Conservation (phyloP, 208 protist species). For the Herpetomonas samuelpessoai region DNA sequence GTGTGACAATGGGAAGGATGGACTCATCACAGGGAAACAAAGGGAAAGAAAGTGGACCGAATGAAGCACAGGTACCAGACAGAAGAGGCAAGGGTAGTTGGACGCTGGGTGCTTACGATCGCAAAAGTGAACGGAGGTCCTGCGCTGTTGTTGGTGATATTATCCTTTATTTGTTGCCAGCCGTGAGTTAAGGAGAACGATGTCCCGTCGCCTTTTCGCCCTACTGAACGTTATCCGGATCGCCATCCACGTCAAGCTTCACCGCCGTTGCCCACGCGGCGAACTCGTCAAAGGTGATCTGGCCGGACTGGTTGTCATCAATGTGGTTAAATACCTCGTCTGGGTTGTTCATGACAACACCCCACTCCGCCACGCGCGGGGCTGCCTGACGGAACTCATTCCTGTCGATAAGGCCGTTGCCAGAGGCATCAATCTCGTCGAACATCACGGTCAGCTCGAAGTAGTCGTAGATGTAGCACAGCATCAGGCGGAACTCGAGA, state of each 20-base stretch:
- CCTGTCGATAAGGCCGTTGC: conserved; percentile 59
- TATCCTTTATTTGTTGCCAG: too few relatives aligned
- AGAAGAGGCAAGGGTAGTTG: too few relatives aligned
- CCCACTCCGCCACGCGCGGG: conserved; percentile 58
- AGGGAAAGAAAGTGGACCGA: too few relatives aligned
- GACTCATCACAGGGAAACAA: too few relatives aligned
- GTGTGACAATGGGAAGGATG: too few relatives aligned
- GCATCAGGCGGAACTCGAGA: conserved; percentile 76
- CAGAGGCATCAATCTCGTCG: conserved; percentile 75
- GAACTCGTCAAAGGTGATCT: conserved; percentile 83
- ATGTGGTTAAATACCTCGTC: conserved; percentile 69
- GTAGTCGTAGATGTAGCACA: conserved; percentile 70
- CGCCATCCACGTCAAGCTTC: conserved; percentile 49
- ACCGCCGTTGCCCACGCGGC: conserved; percentile 47
- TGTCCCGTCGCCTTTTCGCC: too few relatives aligned
- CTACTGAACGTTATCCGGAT: conserved; percentile 34
- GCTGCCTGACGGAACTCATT: conserved; percentile 66
- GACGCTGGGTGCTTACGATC: too few relatives aligned
- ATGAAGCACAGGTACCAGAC: too few relatives aligned
- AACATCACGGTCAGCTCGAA: conserved; percentile 80
- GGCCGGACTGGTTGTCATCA: conserved; percentile 60
- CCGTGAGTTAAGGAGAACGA: too few relatives aligned
- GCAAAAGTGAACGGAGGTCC: too few relatives aligned
- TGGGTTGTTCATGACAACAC: conserved; percentile 46
- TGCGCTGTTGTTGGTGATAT: too few relatives aligned